These are phyloP conservation scores for Diaporthe citriasiana DNA, from an alignment of 2,329 filamentous ascomycete species.

Conservation along the genomic window DNA sequence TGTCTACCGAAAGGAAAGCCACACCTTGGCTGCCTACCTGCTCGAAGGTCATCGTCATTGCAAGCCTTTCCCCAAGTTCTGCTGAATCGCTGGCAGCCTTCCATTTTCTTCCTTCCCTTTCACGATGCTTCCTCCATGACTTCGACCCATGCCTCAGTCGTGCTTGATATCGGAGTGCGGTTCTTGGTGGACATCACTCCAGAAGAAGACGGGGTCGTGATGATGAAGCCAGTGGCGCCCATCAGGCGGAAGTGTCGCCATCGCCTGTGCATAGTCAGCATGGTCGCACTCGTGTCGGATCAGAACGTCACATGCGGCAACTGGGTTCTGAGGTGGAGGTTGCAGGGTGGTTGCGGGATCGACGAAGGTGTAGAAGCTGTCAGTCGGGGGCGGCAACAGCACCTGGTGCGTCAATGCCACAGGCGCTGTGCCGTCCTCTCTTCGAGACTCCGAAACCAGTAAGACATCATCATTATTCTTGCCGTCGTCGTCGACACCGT, in stretches of 20 bases:
- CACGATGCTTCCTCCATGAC: neutral
- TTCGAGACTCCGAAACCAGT: conserved; percentile 27
- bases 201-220: conserved; percentile 36
- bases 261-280: conserved; percentile 41
- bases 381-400: conserved; percentile 32
- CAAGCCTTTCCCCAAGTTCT: neutral
- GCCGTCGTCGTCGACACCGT: neutral
- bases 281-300: conserved; percentile 26
- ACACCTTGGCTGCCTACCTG: neutral
- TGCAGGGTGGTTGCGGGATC: conserved; percentile 16
- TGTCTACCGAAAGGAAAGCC: neutral
- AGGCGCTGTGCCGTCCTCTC: conserved; percentile 2
- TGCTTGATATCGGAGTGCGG: conserved; percentile 11
- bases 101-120: too few species aligned
- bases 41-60: neutral
- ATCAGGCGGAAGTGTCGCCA: conserved; percentile 8
- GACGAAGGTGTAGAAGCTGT: conserved; percentile 38
- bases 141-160: neutral
- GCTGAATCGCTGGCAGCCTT: neutral
- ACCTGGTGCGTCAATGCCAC: conserved; percentile 31
- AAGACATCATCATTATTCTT: conserved; percentile 33
- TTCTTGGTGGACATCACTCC: conserved; percentile 24
- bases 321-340: conserved; percentile 22
- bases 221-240: conserved; percentile 40
- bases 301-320: conserved; percentile 2